Evolutionary conservation across 1,139 yeast species (phyloP).

Genomic region (Kodamaea anthophila): DNA sequence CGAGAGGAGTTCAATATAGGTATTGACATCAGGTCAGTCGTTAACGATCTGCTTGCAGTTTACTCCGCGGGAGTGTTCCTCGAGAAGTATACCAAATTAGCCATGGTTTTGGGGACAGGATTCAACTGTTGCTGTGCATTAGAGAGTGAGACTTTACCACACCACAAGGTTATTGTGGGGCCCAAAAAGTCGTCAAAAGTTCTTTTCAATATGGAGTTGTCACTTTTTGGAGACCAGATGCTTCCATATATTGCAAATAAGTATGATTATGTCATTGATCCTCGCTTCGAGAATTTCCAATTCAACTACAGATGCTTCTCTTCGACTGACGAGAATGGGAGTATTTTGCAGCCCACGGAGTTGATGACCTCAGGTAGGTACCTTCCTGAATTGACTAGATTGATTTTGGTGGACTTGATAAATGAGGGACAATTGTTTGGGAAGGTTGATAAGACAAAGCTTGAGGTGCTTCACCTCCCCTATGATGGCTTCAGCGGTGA

Average conservation of each 20-base stretch:
- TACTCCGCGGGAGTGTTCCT: constrained; percentile 41
- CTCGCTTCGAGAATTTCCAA: constrained; percentile 22
- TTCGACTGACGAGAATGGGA: constrained; percentile 22
- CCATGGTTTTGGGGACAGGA: constrained; percentile 45
- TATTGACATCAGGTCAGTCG: constrained; percentile 29
- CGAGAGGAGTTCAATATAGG: constrained; percentile 17
- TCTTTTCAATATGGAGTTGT: constrained; percentile 35
- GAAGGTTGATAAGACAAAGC: constrained; percentile 9
- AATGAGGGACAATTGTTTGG: constrained; percentile 26
- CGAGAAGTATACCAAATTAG: constrained; percentile 33
- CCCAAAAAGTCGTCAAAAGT: constrained; percentile 10
- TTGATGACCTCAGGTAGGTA: constrained; percentile 52
- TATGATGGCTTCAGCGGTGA: constrained; percentile 40
- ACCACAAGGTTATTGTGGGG: constrained; percentile 3
- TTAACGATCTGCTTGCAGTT: constrained; percentile 44
- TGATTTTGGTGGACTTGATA: constrained; percentile 32
- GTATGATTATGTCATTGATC: constrained; percentile 34
- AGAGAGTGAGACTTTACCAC: constrained; percentile 11
- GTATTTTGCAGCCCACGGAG: constrained; percentile 50
- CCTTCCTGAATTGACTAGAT: constrained; percentile 46
- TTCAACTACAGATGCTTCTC: constrained; percentile 29
- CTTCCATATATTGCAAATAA: constrained; percentile 25
- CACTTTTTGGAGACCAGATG: constrained; percentile 35
- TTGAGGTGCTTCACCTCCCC: constrained; percentile 9
- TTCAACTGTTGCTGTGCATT: constrained; percentile 39